Conservation (phyloP, 371 early-diverging fungal species). For the Umbelopsis sp. region DNA sequence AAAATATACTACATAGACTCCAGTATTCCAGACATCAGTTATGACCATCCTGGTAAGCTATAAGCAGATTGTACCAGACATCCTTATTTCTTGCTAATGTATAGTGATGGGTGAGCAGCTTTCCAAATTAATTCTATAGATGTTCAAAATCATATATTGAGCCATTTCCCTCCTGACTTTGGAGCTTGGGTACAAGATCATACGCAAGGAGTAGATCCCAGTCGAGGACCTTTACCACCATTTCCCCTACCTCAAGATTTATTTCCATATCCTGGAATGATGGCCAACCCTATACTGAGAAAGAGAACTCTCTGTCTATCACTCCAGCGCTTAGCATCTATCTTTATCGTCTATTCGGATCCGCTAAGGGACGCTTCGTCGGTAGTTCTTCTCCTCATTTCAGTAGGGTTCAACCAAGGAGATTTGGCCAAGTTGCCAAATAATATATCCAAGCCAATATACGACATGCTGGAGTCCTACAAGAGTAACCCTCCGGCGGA, state of each 20-base stretch:
- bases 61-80: conserved; percentile 25
- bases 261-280: conserved; percentile 23
- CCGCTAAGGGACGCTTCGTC: conserved; percentile 21
- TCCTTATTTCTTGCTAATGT: background rate
- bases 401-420: conserved; percentile 27
- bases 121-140: background rate
- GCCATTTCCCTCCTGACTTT: conserved; percentile 6
- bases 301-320: conserved; percentile 24
- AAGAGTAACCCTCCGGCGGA: conserved; percentile 39
- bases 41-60: conserved; percentile 6
- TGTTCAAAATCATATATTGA: conserved; percentile 3
- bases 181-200: conserved; percentile 10
- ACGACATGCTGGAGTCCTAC: conserved; percentile 45
- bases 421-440: conserved; percentile 51
- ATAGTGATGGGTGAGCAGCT: background rate
- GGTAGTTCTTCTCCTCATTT: conserved; percentile 40
- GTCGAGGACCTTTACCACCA: conserved; percentile 2
- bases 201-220: background rate
- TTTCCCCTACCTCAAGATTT: conserved; percentile 20
- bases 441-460: conserved; percentile 50
- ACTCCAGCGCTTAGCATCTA: conserved; percentile 24
- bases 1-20: conserved; percentile 47
- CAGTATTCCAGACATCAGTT: conserved; percentile 20
- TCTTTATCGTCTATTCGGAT: conserved; percentile 29
- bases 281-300: conserved; percentile 23